Percentiles rank a stretch among this genome's conserved stretches.
Evolutionary conservation across 2,329 filamentous ascomycete species (phyloP).

Genomic region (Alternaria tenuissima): DNA sequence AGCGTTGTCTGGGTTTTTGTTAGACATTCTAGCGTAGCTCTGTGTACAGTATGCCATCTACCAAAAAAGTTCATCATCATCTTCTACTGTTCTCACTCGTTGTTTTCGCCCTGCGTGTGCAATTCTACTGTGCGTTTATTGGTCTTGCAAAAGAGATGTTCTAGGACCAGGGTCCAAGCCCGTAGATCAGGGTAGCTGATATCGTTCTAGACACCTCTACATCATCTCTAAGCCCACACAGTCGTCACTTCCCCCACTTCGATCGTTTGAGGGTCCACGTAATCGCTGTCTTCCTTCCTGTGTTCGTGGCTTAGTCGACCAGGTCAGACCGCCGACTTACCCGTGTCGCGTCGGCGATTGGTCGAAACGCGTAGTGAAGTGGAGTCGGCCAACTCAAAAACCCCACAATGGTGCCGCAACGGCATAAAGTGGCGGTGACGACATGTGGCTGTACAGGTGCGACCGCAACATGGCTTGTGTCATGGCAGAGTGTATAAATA

Average conservation of each 20-base stretch:
- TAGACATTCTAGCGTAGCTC: not conserved
- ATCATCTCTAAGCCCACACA: not conserved
- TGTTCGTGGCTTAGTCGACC: slow-evolving; percentile 4
- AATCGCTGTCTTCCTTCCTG: slow-evolving; percentile 4
- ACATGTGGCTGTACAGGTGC: slow-evolving; percentile 9
- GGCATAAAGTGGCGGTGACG: slow-evolving; percentile 15
- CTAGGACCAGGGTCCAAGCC: not conserved
- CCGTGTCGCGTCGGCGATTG: slow-evolving; percentile 10
- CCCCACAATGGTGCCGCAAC: not conserved
- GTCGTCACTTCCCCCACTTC: not conserved
- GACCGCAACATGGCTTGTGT: not conserved
- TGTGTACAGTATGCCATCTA: not conserved
- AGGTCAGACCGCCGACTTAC: slow-evolving; percentile 3
- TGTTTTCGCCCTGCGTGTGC: not conserved
- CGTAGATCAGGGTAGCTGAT: not conserved
- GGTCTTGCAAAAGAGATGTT: not conserved
- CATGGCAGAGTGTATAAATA: slow-evolving; percentile 1
- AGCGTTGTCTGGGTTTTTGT: not conserved
- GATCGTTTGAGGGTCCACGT: slow-evolving; percentile 4
- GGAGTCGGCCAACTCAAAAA: slow-evolving; percentile 8
- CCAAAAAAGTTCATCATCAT: not conserved
- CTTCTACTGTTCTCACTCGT: not conserved
- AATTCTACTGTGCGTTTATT: not conserved
- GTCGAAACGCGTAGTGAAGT: not conserved
- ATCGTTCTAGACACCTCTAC: not conserved